Base-by-base conservation (phyloP, 306 rosid genomes). In the Prunus mira region DNA sequence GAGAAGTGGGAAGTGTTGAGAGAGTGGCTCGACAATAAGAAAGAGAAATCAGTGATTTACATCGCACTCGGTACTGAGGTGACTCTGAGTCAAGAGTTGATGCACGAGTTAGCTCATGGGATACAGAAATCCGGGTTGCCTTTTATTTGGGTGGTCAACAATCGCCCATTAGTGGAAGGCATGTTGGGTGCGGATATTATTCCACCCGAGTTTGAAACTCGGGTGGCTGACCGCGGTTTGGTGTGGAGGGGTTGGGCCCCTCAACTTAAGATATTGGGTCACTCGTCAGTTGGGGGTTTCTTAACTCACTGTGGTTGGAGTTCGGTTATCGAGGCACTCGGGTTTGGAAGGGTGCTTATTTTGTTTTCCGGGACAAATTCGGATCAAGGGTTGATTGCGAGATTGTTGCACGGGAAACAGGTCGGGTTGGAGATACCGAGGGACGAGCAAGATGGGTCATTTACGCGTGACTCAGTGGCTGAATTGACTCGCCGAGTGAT, bases 301-400 rank as follows among this genome's bases (percentile, higher is more conserved):
- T 51, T 81, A 49, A 81, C 85, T 28, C 85, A 72, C 2, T 66
- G 81, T 3, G 78, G 81, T 30, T 81, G 85, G 81, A 65, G 71
- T 18, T 81, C 84, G 1, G 57, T 76, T 13, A 32, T 81, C 3
- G 78, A 81, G 51, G 81, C 50, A 0, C 66, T 81, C 5, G 75
- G 65, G 27, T 46, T 65, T 0, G 81, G 85, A 1, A n/a, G 22
- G 41, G 49, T 51, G 2, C 49, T 81, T 65, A 27, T 77, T 6
- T 66, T 81, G 12, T 58, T 76, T 76, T 54, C 75, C 0, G 78
- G 78, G 17, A 66, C 38, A 0, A 72, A 61, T 27, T 1, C 81
- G 34, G 84, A 81, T 66, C 69, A 52, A 7, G 75, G 81, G 38
- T 57, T 81, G 56, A 0, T 28, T 4, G 28, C 71, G 0, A 71